Evolutionary conservation across 2,329 filamentous ascomycete genomes (phyloP).

Genomic region (Acephala macrosclerotiorum): DNA sequence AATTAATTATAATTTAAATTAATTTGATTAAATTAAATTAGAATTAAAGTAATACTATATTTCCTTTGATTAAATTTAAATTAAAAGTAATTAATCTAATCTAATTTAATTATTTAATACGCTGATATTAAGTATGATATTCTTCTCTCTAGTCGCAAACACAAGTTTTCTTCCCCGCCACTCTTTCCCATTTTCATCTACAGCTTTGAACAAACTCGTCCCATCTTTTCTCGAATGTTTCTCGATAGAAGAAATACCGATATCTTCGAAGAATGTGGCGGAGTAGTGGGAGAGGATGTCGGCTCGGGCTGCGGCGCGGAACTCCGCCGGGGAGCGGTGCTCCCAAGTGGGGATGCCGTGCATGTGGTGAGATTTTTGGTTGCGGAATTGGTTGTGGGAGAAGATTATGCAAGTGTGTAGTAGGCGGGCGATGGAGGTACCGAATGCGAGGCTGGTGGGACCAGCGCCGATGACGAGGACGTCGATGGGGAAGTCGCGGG

Average conservation of each 20-base stretch:
- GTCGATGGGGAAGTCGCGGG: constrained; percentile 32
- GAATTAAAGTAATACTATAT: too few species aligned
- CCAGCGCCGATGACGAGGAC: constrained; percentile 52
- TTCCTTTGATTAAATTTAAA: too few species aligned
- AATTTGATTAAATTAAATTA: too few species aligned
- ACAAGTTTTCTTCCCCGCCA: constrained; percentile 61
- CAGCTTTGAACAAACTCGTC: constrained; percentile 45
- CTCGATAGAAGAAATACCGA: constrained; percentile 35
- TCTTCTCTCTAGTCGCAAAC: constrained; percentile 60
- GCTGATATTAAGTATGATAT: too few species aligned
- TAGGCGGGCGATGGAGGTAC: constrained; percentile 48
- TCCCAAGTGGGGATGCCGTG: constrained; percentile 51
- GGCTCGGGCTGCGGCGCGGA: constrained; percentile 44
- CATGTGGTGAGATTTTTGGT: constrained; percentile 51
- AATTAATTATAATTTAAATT: too few species aligned
- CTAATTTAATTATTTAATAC: too few species aligned
- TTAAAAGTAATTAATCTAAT: too few species aligned
- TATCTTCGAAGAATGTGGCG: constrained; percentile 44
- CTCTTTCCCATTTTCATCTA: constrained; percentile 50
- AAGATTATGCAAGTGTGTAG: constrained; percentile 52
- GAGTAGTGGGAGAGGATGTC: constrained; percentile 48
- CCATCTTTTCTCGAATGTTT: constrained; percentile 30
- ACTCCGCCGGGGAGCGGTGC: constrained; percentile 44
- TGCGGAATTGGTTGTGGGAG: constrained; percentile 51
- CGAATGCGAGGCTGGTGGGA: constrained; percentile 53